Base-by-base conservation (phyloP, 345 rosid species). In the Raphanus raphanistrum region DNA sequence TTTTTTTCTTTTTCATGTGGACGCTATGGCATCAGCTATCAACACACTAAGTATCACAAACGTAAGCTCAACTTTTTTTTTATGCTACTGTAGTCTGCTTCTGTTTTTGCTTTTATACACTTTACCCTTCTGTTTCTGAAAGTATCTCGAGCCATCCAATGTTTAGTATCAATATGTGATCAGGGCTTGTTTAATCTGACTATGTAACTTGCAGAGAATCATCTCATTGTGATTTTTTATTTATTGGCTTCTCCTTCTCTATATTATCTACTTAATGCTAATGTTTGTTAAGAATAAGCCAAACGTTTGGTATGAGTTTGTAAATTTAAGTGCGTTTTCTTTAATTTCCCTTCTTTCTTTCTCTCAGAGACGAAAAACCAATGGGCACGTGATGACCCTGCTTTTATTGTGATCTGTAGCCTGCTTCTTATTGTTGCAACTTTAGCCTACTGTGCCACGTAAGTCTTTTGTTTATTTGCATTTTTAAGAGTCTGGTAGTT, bases 331-430 rank as follows among this genome's bases (percentile, higher is more conserved):
- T 76, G 55, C 54, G 45, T 52, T 55, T 73, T 25, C 70, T 55
- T 74, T 65, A 63, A 67, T 55, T 52, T 72, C 43, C 52, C 5
- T 50, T 63, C 21, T 67, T 75, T 77, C 41, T 55, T 66, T 70
- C 66, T 80, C 61, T 74, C 93, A 96, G 99, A 96, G 89, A 96
- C 99, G 75, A 96, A 96, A 84, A 96, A 96, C 84, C 99, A 96
- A 80, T 96, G 99, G 99, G 99, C 99, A 71, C 98, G 99, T 66
- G 99, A 96, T 27, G 99, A 96, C 83, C 99, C 99, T 72, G 99
- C 99, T 43, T 96, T 96, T 89, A 84, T 91, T 80, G 99, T 93
- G 71, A 93, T 93, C 84, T 93, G 95, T 90, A 87, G 91, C 82
- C 84, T 96, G 68, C 92, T 93, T 85, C 84, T 96, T 81, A 84